These are phyloP conservation scores for Leccinum olivaceopallidum DNA, from an alignment of 768 basidiomycete genomes.

Conservation along the genomic window DNA sequence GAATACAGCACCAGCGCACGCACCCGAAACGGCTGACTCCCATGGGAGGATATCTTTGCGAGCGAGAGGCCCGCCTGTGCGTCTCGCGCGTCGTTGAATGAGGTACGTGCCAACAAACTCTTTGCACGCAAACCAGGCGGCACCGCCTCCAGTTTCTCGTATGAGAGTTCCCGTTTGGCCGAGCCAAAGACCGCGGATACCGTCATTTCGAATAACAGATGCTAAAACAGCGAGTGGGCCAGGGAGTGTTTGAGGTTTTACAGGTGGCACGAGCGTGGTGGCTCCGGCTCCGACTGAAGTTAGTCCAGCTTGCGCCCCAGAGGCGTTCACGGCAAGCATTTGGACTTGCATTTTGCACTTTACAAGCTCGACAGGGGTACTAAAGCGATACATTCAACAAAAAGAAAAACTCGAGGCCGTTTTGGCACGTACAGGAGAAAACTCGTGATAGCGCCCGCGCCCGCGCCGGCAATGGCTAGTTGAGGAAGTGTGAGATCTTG, in stretches of 20 bases:
- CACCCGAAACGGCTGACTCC: conserved; percentile 88
- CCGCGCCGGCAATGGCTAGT: conserved; percentile 76
- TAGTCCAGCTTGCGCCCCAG: conserved; percentile 19
- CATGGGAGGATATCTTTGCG: conserved; percentile 60
- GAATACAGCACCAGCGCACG: conserved; percentile 81
- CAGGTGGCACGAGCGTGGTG: conserved; percentile 10
- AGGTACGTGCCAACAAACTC: conserved; percentile 71
- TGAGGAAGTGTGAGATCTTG: conserved; percentile 62
- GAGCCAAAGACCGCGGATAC: conserved; percentile 90
- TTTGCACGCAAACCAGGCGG: conserved; percentile 91
- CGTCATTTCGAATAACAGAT: conserved; percentile 62
- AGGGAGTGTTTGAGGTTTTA: conserved; percentile 43
- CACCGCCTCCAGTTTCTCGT: conserved; percentile 88
- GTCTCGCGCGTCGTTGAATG: conserved; percentile 45
- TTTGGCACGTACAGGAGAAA: conserved; percentile 71
- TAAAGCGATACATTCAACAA: conserved; percentile 27
- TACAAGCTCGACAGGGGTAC: conserved; percentile 91
- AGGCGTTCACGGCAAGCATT: conserved; percentile 52
- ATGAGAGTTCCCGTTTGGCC: conserved; percentile 93
- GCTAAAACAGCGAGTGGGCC: conserved; percentile 73
- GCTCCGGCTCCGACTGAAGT: conserved; percentile 17
- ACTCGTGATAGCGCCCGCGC: conserved; percentile 85
- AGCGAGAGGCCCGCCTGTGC: conserved; percentile 25
- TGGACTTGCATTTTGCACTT: conserved; percentile 99
- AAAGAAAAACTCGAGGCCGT: background rate